Base-by-base conservation (phyloP, 192 early-diverging fungal genomes). In the Coemansia sp. region DNA sequence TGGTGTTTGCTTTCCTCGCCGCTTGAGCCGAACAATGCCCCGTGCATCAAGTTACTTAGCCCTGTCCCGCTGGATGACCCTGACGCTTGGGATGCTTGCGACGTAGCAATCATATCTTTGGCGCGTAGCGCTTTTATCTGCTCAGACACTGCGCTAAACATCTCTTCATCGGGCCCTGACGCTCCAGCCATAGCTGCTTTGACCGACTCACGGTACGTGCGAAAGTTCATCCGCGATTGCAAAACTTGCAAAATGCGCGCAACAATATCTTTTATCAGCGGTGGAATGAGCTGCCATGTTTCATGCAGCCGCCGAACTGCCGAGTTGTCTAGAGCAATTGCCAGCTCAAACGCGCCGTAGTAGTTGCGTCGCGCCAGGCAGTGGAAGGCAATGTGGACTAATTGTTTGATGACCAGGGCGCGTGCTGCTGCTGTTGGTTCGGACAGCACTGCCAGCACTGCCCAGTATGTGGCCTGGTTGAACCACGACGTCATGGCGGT, bases 391-490 rank as follows among this genome's bases (percentile, higher is more conserved):
- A 84, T 65, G 37, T 78, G 78, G 35, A 81, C 71, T 18, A 84
- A 66, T 62, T 69, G 75, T 62, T 81, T 77, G 53, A 84, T 61
- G 6, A 78, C 60, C n/a, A 73, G 56, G 12, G 76, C 74, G 9
- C 82, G 71, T 12, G 75, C 78, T 7, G 75, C 63, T 1, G 66
- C 64, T 4, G 71, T 73, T 14, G 73, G 72, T 43, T 81, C 69
- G 0, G 82, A 78, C 20, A 84, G 56, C 12, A 84, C 73, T 1
- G 72, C 41, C 18, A 77, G 66, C 45, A 78, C 78, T 0, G 76
- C 79, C 82, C 82, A 84, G 52, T 82, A 82, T 3, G 82, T 74
- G n/a, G 75, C 75, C 54, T 75, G 75, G 60, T 84, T 84, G 48
- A 84, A 84, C 82, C 82, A 84, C 39, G 72, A 74, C 10, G 72